Percentiles rank a stretch among this genome's conserved stretches.
phyloP scores from a whole-genome alignment of 192 early-diverging fungal genomes.

The Coemansia sp. region DNA sequence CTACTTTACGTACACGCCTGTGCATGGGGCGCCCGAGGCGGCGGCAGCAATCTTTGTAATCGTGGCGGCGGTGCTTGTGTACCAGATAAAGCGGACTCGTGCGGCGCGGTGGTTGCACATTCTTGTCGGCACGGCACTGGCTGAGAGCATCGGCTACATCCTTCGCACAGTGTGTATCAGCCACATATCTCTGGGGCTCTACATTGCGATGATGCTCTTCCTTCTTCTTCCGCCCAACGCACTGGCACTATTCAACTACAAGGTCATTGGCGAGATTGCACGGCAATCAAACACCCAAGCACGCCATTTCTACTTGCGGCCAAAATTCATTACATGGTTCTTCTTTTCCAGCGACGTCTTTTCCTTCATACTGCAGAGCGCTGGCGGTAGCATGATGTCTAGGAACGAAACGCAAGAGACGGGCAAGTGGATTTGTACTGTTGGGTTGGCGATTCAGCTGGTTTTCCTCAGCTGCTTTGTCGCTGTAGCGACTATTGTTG shows the following conservation, averaged over 20 bases:
- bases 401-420: constrained; percentile 4
- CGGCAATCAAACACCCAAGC: constrained; percentile 7
- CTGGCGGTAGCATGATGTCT: constrained; percentile 37
- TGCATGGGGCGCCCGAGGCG: constrained; percentile 33
- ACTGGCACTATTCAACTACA: constrained; percentile 55
- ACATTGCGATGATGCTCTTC: constrained; percentile 39
- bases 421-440: constrained; percentile 38
- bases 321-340: constrained; percentile 53
- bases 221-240: constrained; percentile 56
- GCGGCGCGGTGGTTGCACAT: constrained; percentile 34
- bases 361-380: constrained; percentile 48
- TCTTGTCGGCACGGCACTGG: constrained; percentile 38
- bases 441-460: constrained; percentile 41
- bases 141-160: constrained; percentile 46
- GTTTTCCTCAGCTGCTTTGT: constrained; percentile 44
- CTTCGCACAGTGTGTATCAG: constrained; percentile 39
- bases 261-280: constrained; percentile 43
- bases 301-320: constrained; percentile 28
- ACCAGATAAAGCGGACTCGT: constrained; percentile 9
- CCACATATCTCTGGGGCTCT: constrained; percentile 38
- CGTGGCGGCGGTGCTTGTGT: background rate
- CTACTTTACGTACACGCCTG: constrained; percentile 40
- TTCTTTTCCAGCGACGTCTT: constrained; percentile 57
- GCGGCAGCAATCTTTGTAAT: constrained; percentile 18
- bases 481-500: constrained; percentile 11